Evolutionary conservation across 345 rosid genomes (phyloP).

Genomic region (Heritiera fomes): DNA sequence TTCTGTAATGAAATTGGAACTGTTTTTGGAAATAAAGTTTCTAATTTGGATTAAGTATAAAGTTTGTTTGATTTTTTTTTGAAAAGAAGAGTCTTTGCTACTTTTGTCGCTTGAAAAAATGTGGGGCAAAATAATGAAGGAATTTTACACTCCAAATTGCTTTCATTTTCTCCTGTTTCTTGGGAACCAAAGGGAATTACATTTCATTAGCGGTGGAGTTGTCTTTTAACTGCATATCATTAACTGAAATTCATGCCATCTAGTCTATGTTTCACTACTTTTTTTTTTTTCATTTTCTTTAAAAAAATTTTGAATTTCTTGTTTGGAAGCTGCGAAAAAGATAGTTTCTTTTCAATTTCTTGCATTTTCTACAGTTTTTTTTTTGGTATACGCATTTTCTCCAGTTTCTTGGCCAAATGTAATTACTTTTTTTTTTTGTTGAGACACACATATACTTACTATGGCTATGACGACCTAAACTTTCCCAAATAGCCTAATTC

Average conservation of each 20-base stretch:
- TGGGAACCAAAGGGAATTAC: background rate
- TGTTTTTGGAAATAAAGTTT: constrained; percentile 2
- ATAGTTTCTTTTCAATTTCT: background rate
- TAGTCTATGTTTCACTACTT: background rate
- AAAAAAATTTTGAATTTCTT: background rate
- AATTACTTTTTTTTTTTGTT: background rate
- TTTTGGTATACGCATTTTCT: background rate
- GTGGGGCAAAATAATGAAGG: background rate
- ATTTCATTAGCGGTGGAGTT: background rate
- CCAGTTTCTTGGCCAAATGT: background rate
- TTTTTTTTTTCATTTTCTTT: too few relatives aligned
- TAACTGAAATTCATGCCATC: background rate
- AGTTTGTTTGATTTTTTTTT: background rate
- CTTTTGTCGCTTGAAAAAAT: constrained; percentile 14
- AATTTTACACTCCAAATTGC: background rate
- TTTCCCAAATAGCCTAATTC: too few relatives aligned
- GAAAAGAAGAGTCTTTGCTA: background rate
- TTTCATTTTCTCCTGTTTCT: background rate
- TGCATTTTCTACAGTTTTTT: background rate
- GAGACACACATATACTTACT: too few relatives aligned
- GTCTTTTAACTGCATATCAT: background rate
- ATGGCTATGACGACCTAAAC: too few relatives aligned
- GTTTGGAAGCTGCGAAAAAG: constrained; percentile 15
- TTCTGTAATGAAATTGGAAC: background rate
- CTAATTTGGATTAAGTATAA: background rate